phyloP scores from a whole-genome alignment of 495 filamentous ascomycete genomes.

The Hypoxylon crocopeplum region DNA sequence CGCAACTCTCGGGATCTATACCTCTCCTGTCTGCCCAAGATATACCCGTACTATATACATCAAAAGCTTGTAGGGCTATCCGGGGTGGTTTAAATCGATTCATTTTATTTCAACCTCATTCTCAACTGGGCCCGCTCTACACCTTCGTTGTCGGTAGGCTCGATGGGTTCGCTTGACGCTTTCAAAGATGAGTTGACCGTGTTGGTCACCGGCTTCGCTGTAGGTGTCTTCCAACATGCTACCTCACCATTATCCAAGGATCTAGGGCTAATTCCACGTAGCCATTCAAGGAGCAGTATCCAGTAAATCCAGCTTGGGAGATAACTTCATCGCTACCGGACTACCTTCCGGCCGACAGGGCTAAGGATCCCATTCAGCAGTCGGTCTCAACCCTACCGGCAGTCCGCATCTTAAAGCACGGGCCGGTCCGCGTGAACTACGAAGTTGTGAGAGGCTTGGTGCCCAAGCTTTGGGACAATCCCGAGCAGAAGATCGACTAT shows the following conservation, averaged over 20 bases:
- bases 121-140: neutral
- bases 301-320: constrained; percentile 75
- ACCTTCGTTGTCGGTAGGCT: neutral
- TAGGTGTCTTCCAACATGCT: constrained; percentile 51
- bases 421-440: constrained; percentile 75
- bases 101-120: neutral
- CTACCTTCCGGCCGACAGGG: constrained; percentile 57
- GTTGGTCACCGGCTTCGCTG: constrained; percentile 75
- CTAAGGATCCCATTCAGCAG: constrained; percentile 40
- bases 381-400: constrained; percentile 47
- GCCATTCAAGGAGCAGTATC: constrained; percentile 70
- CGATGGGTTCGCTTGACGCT: constrained; percentile 48
- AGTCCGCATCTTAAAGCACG: constrained; percentile 68
- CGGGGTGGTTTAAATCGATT: no score
- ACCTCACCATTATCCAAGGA: neutral
- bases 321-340: constrained; percentile 62
- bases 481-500: constrained; percentile 61
- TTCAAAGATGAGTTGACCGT: constrained; percentile 65
- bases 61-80: no score
- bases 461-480: constrained; percentile 62
- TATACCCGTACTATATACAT: no score
- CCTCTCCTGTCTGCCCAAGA: no score
- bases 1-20: constrained; percentile 1
- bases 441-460: constrained; percentile 64
- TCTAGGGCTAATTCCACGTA: constrained; percentile 38